phyloP scores from a whole-genome alignment of 371 early-diverging fungal genomes.

The Dichotomocladium elegans region DNA sequence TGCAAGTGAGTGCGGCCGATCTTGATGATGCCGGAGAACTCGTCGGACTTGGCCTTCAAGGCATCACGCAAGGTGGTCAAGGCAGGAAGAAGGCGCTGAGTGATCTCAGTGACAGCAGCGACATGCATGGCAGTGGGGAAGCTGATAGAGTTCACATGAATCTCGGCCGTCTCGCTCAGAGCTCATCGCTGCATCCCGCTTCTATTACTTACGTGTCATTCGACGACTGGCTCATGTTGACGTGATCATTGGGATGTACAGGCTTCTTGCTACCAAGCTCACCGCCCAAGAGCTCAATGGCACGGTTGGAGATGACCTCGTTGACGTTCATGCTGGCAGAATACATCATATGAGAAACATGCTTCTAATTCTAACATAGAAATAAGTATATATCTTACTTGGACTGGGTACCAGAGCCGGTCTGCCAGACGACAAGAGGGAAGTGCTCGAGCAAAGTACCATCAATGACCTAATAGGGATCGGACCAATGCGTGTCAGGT shows the following conservation, averaged over 20 bases:
- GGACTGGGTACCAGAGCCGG: slow-evolving; percentile 97
- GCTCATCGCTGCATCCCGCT: not conserved
- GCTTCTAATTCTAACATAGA: not conserved
- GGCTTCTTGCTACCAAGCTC: slow-evolving; percentile 86
- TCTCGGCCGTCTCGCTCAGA: not conserved
- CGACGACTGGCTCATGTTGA: slow-evolving; percentile 95
- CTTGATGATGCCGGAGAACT: slow-evolving; percentile 88
- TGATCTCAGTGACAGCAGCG: slow-evolving; percentile 81
- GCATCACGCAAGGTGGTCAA: slow-evolving; percentile 72
- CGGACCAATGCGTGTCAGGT: not conserved
- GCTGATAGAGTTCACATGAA: slow-evolving; percentile 10
- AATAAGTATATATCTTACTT: slow-evolving; percentile 43
- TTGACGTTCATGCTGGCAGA: slow-evolving; percentile 24
- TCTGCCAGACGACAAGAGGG: slow-evolving; percentile 96
- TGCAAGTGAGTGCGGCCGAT: slow-evolving; percentile 94
- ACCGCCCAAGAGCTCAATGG: slow-evolving; percentile 91
- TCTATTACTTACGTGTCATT: slow-evolving; percentile 77
- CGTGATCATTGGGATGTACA: slow-evolving; percentile 97
- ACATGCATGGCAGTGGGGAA: slow-evolving; percentile 99
- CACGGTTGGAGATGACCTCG: slow-evolving; percentile 91
- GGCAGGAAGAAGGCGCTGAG: slow-evolving; percentile 76
- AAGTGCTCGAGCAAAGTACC: slow-evolving; percentile 89
- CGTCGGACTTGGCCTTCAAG: slow-evolving; percentile 67
- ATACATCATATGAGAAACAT: not conserved
- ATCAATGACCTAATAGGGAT: slow-evolving; percentile 76